phyloP scores from a whole-genome alignment of 176 grass and related monocot genomes.

The barley (Hordeum vulgare) region DNA sequence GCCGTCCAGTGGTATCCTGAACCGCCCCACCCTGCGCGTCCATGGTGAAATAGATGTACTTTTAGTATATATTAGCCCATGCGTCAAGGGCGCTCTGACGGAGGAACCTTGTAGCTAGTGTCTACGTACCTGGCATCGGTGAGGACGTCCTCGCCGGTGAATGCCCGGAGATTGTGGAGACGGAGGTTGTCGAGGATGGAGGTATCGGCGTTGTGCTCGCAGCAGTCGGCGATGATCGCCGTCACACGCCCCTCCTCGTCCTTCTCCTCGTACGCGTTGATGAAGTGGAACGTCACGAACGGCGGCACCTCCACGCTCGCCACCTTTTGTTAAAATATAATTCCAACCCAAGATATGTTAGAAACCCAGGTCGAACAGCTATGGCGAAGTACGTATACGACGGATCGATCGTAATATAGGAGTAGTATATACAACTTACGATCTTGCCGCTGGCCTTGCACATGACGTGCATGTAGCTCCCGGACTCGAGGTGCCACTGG shows the following conservation, averaged over 20 bases:
- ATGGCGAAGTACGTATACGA: not conserved
- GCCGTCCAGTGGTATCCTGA: constrained; percentile 89
- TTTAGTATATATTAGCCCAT: not conserved
- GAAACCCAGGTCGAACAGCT: not conserved
- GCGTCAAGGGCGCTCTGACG: not conserved
- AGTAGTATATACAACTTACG: constrained; percentile 42
- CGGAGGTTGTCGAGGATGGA: constrained; percentile 89
- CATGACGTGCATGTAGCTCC: constrained; percentile 97
- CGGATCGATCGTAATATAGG: not conserved
- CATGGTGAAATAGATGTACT: not conserved
- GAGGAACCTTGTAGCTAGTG: too few relatives aligned
- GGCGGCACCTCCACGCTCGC: constrained; percentile 94
- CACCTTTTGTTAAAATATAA: constrained; percentile 35
- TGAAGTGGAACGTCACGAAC: constrained; percentile 95
- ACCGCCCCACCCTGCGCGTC: constrained; percentile 55
- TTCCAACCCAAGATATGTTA: not conserved
- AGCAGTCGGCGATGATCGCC: constrained; percentile 87
- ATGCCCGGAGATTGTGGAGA: constrained; percentile 62
- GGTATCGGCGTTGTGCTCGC: constrained; percentile 89
- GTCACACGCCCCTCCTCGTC: constrained; percentile 70
- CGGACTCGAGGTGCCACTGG: constrained; percentile 74
- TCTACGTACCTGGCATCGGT: constrained; percentile 64
- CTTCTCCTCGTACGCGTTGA: constrained; percentile 93
- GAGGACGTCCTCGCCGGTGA: constrained; percentile 59
- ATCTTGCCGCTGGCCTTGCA: constrained; percentile 91